Evolutionary conservation across 441 rosid species (phyloP), one percentile per base, ranked within the genome.

Genomic region (Omphalea diandra): DNA sequence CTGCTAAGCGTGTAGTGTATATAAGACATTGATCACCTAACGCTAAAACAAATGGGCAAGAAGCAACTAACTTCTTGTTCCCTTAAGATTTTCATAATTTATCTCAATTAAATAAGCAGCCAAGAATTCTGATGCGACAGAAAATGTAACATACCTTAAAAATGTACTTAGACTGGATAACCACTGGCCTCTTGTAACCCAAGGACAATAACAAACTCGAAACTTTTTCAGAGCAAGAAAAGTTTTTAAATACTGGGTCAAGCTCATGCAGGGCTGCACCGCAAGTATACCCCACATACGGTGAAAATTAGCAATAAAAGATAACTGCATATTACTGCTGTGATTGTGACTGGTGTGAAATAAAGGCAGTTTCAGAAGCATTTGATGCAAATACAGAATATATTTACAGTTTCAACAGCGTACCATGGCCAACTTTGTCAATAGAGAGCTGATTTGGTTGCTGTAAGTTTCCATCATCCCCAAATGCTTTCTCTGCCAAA

Each of bases 371-470:
- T 53, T 65, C 62, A 68, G 11, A 7, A 46, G 27, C 55, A 60
- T 14, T 36, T 22, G 53, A 75, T 15, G 40, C 29, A 35, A 53
- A 33, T 53, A 26, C 47, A 32, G 35, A 65, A 49, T 44, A 52
- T 47, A 35, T 46, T 46, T 41, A 54, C 63, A 76, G 40, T 24
- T 33, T 57, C 7, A 52, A 68, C 55, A 54, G 69, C 74, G 59
- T 88, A 90, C 96, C 90, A 44, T 93, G 93, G 14, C 96, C 99
- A 73, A 88, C 96, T 89, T 93, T 93, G 82, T 93, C 89, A 20
- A 90, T 89, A n/a, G 93, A 90, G 44, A 87, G 85, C 69, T 90
- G 83, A 82, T 95, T 92, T 0, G 90, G 76, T 84, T 89, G 96
- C 84, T 79, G 85, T 47, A 92, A 68, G 73, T 83, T 81, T 58